A percentile compares a stretch with the other conserved stretches of the same genome.
Evolutionary conservation across 2,329 filamentous ascomycete species (phyloP).

Genomic region (Samsoniella hepiali): DNA sequence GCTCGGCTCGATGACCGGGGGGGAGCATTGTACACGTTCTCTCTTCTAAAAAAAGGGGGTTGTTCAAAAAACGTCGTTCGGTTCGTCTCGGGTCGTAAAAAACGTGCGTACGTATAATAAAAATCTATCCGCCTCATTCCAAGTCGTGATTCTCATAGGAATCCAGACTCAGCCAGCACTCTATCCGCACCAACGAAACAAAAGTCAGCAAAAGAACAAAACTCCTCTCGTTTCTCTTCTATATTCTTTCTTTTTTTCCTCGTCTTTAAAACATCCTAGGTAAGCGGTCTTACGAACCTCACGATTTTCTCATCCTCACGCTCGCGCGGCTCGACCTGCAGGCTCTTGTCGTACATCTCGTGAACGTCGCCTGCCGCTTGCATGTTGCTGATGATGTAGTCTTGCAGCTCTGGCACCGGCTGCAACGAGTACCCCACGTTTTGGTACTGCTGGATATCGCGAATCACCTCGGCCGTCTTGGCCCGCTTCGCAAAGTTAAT

Average conservation of each 20-base stretch:
- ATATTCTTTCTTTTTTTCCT: neutral
- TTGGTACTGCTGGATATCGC: conserved; percentile 97
- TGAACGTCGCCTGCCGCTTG: conserved; percentile 92
- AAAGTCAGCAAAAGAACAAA: conserved; percentile 16
- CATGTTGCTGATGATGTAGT: conserved; percentile 97
- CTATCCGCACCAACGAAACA: conserved; percentile 33
- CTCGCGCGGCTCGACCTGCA: conserved; percentile 90
- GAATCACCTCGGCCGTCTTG: conserved; percentile 97
- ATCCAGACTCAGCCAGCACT: conserved; percentile 59
- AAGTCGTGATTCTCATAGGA: conserved; percentile 43
- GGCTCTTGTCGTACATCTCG: conserved; percentile 98
- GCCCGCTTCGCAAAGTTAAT: conserved; percentile 99
- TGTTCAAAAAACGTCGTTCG: conserved; percentile 11
- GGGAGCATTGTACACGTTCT: neutral
- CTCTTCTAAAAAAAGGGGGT: neutral
- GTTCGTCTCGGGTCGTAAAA: conserved; percentile 14
- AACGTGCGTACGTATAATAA: conserved; percentile 13
- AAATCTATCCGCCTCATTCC: conserved; percentile 6
- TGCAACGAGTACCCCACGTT: conserved; percentile 94
- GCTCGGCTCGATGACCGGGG: neutral
- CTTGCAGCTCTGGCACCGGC: conserved; percentile 85
- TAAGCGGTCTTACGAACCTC: conserved; percentile 61
- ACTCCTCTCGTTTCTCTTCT: neutral
- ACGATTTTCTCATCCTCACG: conserved; percentile 99
- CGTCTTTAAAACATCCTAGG: neutral